Conservation (phyloP, 2,329 filamentous ascomycete species). For the Aspergillus japonicus region DNA sequence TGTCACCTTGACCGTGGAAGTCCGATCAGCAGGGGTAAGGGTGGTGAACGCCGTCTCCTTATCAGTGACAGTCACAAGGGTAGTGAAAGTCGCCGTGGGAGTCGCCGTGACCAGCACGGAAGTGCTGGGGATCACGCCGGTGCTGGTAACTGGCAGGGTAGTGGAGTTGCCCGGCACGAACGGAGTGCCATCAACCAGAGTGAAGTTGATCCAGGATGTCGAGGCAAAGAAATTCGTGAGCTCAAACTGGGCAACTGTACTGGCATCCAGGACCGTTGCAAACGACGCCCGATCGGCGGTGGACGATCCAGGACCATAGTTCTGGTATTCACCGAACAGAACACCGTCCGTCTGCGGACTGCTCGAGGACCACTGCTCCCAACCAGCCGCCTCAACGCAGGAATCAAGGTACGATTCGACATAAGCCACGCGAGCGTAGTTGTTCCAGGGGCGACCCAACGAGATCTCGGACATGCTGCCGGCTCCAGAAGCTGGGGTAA, state of each 20-base stretch:
- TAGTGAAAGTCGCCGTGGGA: constrained; percentile 5
- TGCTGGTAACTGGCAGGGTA: constrained; percentile 3
- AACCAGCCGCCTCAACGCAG: constrained; percentile 24
- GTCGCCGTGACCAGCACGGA: background rate
- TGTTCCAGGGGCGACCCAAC: constrained; percentile 17
- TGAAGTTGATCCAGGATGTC: constrained; percentile 46
- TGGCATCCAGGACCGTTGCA: constrained; percentile 38
- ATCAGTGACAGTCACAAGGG: constrained; percentile 25
- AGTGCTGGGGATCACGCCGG: background rate
- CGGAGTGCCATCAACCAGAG: constrained; percentile 37
- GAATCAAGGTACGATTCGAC: constrained; percentile 16
- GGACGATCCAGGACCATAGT: constrained; percentile 37
- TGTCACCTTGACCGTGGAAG: constrained; percentile 11
- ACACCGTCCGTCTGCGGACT: constrained; percentile 28
- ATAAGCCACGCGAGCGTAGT: constrained; percentile 20
- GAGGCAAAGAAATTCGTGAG: constrained; percentile 42
- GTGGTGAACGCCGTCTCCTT: constrained; percentile 19
- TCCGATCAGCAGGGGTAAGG: constrained; percentile 12
- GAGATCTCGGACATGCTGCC: constrained; percentile 13
- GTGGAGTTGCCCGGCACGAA: constrained; percentile 35
- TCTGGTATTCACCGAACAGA: constrained; percentile 37
- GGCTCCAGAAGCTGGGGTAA: constrained; percentile 30
- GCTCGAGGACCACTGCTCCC: constrained; percentile 30
- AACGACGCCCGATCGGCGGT: constrained; percentile 36
- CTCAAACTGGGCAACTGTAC: constrained; percentile 40